Evolutionary conservation across 2,329 filamentous ascomycete species (phyloP).

Genomic region (Septoria petroselini): DNA sequence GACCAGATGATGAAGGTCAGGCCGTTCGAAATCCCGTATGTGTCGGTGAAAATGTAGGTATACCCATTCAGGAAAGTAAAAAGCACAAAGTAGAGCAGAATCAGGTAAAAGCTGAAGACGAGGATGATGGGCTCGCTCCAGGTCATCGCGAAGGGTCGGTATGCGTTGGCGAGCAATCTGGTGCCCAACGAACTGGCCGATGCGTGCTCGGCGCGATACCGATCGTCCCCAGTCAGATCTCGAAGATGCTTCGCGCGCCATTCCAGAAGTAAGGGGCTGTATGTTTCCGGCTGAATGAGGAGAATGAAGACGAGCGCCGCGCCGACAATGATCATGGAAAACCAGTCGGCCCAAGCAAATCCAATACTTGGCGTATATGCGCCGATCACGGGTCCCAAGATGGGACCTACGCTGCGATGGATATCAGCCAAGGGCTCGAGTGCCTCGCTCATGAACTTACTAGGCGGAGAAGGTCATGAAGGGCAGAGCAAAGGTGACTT

Average conservation of each 20-base stretch:
- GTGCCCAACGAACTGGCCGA: constrained; percentile 18
- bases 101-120: constrained; percentile 50
- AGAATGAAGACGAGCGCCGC: constrained; percentile 31
- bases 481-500: constrained; percentile 28
- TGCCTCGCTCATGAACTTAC: too few relatives aligned
- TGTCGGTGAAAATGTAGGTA: constrained; percentile 46
- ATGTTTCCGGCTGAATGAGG: constrained; percentile 50
- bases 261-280: constrained; percentile 38
- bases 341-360: constrained; percentile 44
- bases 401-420: too few relatives aligned
- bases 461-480: constrained; percentile 25
- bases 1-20: constrained; percentile 47
- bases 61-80: constrained; percentile 56
- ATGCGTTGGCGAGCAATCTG: constrained; percentile 23
- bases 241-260: constrained; percentile 38
- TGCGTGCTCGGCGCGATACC: constrained; percentile 28
- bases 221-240: constrained; percentile 24
- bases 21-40: constrained; percentile 45
- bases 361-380: constrained; percentile 20
- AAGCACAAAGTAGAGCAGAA: constrained; percentile 52
- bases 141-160: constrained; percentile 27
- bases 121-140: constrained; percentile 45
- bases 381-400: constrained; percentile 22
- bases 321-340: constrained; percentile 30
- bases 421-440: too few relatives aligned